Evolutionary conservation across 768 basidiomycete species (phyloP).

Genomic region (Grammothele lineata): DNA sequence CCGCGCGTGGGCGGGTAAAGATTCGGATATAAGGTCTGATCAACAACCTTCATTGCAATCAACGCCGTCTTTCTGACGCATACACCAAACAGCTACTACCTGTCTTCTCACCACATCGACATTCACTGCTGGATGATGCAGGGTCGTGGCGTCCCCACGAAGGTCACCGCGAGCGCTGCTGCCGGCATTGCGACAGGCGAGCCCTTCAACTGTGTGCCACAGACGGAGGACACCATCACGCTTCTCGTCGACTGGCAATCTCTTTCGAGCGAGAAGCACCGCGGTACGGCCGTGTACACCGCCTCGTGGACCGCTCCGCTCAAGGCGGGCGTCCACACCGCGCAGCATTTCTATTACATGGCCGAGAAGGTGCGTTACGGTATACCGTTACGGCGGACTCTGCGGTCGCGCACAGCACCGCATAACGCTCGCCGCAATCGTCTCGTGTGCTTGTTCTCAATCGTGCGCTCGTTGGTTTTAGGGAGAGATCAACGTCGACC

Average conservation of each 20-base stretch:
- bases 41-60: too few relatives aligned
- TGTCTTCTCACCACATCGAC: conserved; percentile 93
- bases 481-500: conserved; percentile 92
- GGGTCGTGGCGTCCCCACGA: conserved; percentile 69
- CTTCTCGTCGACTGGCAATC: conserved; percentile 94
- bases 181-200: conserved; percentile 88
- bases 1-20: conserved; percentile 92
- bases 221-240: conserved; percentile 94
- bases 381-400: neutral
- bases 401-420: neutral
- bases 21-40: conserved; percentile 80
- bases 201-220: conserved; percentile 80
- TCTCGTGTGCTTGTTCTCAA: neutral
- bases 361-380: conserved; percentile 73
- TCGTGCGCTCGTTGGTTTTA: too few relatives aligned
- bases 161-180: conserved; percentile 87
- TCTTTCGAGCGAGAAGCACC: conserved; percentile 64
- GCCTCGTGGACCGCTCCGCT: conserved; percentile 94
- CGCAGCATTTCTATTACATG: conserved; percentile 95
- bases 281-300: conserved; percentile 87
- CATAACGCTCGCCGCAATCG: too few relatives aligned
- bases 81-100: conserved; percentile 62
- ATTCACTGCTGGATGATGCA: conserved; percentile 84
- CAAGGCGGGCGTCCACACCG: conserved; percentile 84
- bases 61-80: too few relatives aligned